A percentile compares a stretch with the other conserved stretches of the same genome.
Evolutionary conservation across 148 eudicot genomes (phyloP).

Genomic region (Vaccinium macrocarpon): DNA sequence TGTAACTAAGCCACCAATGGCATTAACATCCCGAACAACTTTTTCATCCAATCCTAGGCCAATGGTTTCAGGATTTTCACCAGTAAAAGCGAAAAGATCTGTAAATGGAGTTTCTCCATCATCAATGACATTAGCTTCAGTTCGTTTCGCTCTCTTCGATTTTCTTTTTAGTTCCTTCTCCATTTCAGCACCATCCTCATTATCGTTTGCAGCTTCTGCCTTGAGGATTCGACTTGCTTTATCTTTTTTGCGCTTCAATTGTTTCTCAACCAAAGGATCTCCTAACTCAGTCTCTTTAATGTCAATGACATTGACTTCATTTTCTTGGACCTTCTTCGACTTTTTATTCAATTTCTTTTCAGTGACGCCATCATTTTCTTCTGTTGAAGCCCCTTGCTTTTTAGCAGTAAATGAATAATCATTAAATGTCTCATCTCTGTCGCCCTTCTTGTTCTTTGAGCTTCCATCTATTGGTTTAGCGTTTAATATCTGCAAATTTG

Average conservation of each 20-base stretch:
- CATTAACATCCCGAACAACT: constrained; percentile 24
- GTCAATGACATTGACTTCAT: constrained; percentile 31
- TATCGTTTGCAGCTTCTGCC: constrained; percentile 23
- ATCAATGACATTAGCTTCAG: constrained; percentile 44
- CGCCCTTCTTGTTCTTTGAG: constrained; percentile 32
- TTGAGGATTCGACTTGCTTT: constrained; percentile 27
- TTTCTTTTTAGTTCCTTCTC: constrained; percentile 44
- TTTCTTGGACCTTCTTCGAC: constrained; percentile 25
- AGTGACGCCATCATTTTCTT: not conserved
- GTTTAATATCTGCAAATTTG: constrained; percentile 69
- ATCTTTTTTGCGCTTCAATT: constrained; percentile 40
- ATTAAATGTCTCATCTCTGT: constrained; percentile 30
- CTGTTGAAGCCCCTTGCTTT: not conserved
- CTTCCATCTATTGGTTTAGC: constrained; percentile 56
- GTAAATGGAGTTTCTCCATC: constrained; percentile 60
- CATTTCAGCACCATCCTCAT: constrained; percentile 9
- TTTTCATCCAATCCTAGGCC: constrained; percentile 18
- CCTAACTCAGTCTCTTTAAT: constrained; percentile 34
- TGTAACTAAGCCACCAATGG: constrained; percentile 38
- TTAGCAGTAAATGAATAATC: constrained; percentile 20
- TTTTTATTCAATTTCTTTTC: constrained; percentile 24
- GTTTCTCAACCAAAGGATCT: constrained; percentile 18
- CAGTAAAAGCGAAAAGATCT: constrained; percentile 41
- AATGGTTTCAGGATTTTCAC: constrained; percentile 25
- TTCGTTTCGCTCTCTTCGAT: constrained; percentile 33